Conservation (phyloP, 345 rosid genomes). For the Pseudoturritis turrita region DNA sequence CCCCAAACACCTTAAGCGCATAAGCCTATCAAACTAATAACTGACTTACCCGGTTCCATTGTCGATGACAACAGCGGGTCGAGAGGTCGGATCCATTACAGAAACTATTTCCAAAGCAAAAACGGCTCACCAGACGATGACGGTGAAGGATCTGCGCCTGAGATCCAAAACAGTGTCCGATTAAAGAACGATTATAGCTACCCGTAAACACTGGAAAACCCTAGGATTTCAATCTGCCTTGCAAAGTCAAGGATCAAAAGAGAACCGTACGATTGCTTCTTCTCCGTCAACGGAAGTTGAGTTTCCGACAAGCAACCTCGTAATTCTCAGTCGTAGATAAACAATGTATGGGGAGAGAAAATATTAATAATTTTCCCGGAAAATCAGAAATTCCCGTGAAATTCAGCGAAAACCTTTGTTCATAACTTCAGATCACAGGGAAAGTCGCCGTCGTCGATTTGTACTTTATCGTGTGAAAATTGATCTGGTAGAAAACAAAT, state of each 20-base stretch:
- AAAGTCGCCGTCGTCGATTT: conserved; percentile 30
- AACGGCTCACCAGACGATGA: conserved; percentile 9
- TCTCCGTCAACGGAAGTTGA: conserved; percentile 16
- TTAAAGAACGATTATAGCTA: conserved; percentile 3
- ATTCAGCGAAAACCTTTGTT: conserved; percentile 1
- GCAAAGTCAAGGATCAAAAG: neutral
- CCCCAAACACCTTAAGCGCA: conserved; percentile 36
- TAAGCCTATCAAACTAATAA: neutral
- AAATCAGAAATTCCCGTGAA: conserved; percentile 15
- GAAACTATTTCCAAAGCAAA: neutral
- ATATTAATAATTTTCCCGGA: neutral
- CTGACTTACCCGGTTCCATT: conserved; percentile 81
- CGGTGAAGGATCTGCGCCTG: conserved; percentile 47
- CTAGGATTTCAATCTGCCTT: neutral
- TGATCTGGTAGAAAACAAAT: neutral
- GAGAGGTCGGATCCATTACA: conserved; percentile 80
- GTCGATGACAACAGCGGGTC: conserved; percentile 98
- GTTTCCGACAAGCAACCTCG: conserved; percentile 4
- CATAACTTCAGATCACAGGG: conserved; percentile 15
- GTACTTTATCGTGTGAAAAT: conserved; percentile 4
- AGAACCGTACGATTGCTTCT: conserved; percentile 12
- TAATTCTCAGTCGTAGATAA: neutral
- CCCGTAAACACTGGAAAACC: too few species aligned
- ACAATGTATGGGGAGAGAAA: conserved; percentile 1
- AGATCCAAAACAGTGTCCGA: conserved; percentile 43